A percentile compares a stretch with the other conserved stretches of the same genome.
Evolutionary conservation across 1,284 basidiomycete species (phyloP).

Genomic region (Apiotrichum gamsii): DNA sequence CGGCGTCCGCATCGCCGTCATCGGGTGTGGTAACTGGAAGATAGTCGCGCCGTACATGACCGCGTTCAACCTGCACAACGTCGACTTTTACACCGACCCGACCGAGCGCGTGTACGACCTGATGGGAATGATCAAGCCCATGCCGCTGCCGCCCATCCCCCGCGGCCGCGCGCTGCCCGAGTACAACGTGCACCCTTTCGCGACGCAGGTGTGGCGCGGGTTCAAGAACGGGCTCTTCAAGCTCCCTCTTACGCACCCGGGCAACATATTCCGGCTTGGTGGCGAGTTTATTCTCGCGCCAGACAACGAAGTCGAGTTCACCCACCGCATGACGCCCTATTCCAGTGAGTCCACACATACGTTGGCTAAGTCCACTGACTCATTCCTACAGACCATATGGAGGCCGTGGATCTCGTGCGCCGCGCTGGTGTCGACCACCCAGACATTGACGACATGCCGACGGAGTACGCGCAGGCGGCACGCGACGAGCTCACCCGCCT

Average conservation of each 20-base stretch:
- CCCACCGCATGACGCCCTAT: slow-evolving; percentile 45
- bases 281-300: slow-evolving; percentile 44
- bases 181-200: slow-evolving; percentile 34
- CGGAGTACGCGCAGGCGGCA: neutral
- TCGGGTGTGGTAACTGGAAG: slow-evolving; percentile 44
- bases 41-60: slow-evolving; percentile 41
- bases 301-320: slow-evolving; percentile 40
- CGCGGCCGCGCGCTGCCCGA: slow-evolving; percentile 25
- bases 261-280: slow-evolving; percentile 42
- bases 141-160: slow-evolving; percentile 31
- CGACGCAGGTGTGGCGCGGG: slow-evolving; percentile 34
- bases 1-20: slow-evolving; percentile 38
- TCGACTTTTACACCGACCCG: slow-evolving; percentile 43
- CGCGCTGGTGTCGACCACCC: neutral
- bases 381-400: slow-evolving; percentile 37
- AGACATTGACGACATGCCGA: neutral
- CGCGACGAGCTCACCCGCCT: slow-evolving; percentile 4
- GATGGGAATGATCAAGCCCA: slow-evolving; percentile 40
- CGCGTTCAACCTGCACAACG: slow-evolving; percentile 36
- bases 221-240: slow-evolving; percentile 39
- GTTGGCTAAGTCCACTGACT: too few species aligned
- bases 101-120: slow-evolving; percentile 35
- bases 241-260: slow-evolving; percentile 37
- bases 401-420: slow-evolving; percentile 33
- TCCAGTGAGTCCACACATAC: slow-evolving; percentile 32